phyloP scores from a whole-genome alignment of 2,329 filamentous ascomycete species.

The Ascochyta pisi region DNA sequence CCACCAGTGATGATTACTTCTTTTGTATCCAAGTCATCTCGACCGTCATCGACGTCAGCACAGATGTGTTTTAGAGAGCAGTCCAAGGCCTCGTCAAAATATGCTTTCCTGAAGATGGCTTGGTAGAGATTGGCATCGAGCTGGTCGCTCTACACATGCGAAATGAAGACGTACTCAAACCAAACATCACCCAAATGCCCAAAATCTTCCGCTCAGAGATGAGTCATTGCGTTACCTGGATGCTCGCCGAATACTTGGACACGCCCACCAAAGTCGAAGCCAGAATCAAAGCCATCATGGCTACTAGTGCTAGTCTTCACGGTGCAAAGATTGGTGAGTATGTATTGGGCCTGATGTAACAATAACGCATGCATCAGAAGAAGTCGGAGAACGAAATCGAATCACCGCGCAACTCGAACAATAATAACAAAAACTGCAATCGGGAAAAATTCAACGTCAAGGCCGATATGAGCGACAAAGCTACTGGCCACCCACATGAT shows the following conservation, averaged over 20 bases:
- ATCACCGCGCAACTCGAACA: neutral
- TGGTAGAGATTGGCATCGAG: constrained; percentile 31
- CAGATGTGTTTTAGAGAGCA: constrained; percentile 32
- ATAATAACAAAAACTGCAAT: neutral
- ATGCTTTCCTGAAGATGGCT: constrained; percentile 34
- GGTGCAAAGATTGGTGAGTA: constrained; percentile 5
- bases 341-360: constrained; percentile 3
- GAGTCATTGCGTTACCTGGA: constrained; percentile 25
- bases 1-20: constrained; percentile 27
- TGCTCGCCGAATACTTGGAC: constrained; percentile 31
- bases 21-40: constrained; percentile 36
- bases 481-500: neutral
- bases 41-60: constrained; percentile 10
- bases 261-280: constrained; percentile 20
- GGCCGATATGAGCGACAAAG: neutral
- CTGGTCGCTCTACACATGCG: constrained; percentile 33
- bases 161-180: constrained; percentile 17
- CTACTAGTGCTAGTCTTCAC: constrained; percentile 19
- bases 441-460: neutral
- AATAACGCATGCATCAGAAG: neutral
- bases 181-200: constrained; percentile 26
- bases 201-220: constrained; percentile 26
- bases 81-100: constrained; percentile 35
- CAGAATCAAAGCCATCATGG: constrained; percentile 17
- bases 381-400: neutral